These are phyloP conservation scores for Penicillium olsonii DNA, from an alignment of 2,329 filamentous ascomycete species.

Conservation along the genomic window DNA sequence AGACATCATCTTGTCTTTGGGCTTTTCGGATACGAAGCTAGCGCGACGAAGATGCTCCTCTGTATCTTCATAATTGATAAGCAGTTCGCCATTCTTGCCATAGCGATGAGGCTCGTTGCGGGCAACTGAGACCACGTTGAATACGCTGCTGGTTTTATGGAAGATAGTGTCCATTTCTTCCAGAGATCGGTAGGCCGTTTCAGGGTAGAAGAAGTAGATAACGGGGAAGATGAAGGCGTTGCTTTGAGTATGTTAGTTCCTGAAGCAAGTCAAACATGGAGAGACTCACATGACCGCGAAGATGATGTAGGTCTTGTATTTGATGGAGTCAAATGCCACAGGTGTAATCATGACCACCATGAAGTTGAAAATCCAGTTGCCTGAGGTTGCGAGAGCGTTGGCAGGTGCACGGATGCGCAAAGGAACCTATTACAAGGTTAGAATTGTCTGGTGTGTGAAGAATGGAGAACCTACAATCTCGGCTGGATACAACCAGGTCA, in stretches of 20 bases:
- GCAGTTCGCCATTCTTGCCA: slow-evolving; percentile 57
- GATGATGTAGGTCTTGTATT: slow-evolving; percentile 56
- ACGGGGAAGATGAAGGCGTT: slow-evolving; percentile 56
- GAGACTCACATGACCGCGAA: slow-evolving; percentile 50
- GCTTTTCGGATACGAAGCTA: slow-evolving; percentile 24
- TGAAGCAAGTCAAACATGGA: not conserved
- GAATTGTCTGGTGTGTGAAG: not conserved
- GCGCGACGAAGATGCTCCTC: slow-evolving; percentile 37
- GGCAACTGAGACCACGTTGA: slow-evolving; percentile 53
- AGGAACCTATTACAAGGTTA: slow-evolving; percentile 25
- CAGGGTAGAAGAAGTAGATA: slow-evolving; percentile 62
- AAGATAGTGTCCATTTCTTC: slow-evolving; percentile 71
- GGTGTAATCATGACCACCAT: slow-evolving; percentile 67
- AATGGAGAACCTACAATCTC: slow-evolving; percentile 54
- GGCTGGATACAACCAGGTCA: slow-evolving; percentile 64
- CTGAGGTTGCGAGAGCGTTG: slow-evolving; percentile 24
- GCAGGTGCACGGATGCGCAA: slow-evolving; percentile 35
- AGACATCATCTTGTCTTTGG: slow-evolving; percentile 5
- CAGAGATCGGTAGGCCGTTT: slow-evolving; percentile 59
- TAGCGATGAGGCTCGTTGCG: slow-evolving; percentile 55
- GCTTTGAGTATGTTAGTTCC: slow-evolving; percentile 22
- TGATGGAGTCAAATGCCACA: slow-evolving; percentile 56
- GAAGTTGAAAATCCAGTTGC: slow-evolving; percentile 55
- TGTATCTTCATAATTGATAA: slow-evolving; percentile 53
- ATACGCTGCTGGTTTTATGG: slow-evolving; percentile 51